Conservation (phyloP, 148 eudicot species). For the Amaranthus palmeri region DNA sequence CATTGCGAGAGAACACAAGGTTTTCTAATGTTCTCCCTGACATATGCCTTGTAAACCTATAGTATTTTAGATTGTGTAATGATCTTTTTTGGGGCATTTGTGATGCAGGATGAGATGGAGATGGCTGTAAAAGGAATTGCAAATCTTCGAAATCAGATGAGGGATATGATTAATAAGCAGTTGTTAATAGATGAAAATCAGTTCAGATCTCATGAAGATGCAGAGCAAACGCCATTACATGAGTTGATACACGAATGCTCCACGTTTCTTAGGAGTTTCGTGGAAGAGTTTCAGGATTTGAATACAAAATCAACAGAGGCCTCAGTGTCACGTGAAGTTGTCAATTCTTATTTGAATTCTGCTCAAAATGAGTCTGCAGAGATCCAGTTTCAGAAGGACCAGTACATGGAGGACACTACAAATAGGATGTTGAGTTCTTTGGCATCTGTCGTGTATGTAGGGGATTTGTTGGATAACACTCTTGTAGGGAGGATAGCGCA, state of each 20-base stretch:
- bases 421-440: conserved; percentile 59
- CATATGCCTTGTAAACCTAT: conserved; percentile 13
- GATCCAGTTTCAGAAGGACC: conserved; percentile 49
- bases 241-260: conserved; percentile 70
- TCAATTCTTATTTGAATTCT: conserved; percentile 39
- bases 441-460: conserved; percentile 46
- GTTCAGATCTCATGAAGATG: conserved; percentile 27
- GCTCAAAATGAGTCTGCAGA: conserved; percentile 35
- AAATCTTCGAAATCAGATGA: conserved; percentile 53
- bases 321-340: conserved; percentile 48
- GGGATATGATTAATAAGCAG: conserved; percentile 40
- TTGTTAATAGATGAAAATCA: conserved; percentile 28
- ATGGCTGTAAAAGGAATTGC: conserved; percentile 50
- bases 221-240: conserved; percentile 38
- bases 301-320: conserved; percentile 51
- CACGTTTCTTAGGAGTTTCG: conserved; percentile 39
- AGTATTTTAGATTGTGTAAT: conserved; percentile 16
- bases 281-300: conserved; percentile 59
- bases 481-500: conserved; percentile 53
- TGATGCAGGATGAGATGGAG: conserved; percentile 68
- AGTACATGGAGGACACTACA: conserved; percentile 43
- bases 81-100: not conserved
- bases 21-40: conserved; percentile 20
- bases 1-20: conserved; percentile 58
- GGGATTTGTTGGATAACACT: conserved; percentile 46